phyloP scores from a whole-genome alignment of 768 basidiomycete genomes.

The Boletus huronensis region DNA sequence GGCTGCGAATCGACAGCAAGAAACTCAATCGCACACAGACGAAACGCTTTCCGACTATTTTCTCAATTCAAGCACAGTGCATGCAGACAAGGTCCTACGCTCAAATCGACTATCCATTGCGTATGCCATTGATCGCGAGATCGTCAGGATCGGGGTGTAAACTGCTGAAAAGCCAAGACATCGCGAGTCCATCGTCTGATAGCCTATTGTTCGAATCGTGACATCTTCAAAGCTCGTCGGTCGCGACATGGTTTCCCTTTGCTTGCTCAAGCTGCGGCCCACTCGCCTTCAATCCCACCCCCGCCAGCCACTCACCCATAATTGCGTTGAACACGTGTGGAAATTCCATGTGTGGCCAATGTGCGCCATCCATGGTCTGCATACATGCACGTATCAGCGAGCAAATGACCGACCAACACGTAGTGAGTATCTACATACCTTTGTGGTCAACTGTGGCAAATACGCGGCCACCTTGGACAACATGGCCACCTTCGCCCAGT shows the following conservation, averaged over 20 bases:
- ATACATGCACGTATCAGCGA: conserved; percentile 30
- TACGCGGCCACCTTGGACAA: conserved; percentile 27
- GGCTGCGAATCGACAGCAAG: neutral
- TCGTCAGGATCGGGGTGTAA: neutral
- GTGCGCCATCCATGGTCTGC: conserved; percentile 51
- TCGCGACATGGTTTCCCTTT: neutral
- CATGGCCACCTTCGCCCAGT: conserved; percentile 37
- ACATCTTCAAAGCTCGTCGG: conserved; percentile 20
- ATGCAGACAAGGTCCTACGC: neutral
- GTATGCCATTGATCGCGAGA: no score
- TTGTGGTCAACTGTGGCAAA: conserved; percentile 34
- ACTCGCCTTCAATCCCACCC: neutral
- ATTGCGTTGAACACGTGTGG: conserved; percentile 50
- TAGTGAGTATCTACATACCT: conserved; percentile 27
- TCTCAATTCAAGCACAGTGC: neutral
- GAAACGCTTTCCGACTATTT: neutral
- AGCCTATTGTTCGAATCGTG: neutral
- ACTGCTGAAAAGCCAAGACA: neutral
- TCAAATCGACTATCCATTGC: neutral
- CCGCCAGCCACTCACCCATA: conserved; percentile 50
- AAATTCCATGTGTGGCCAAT: conserved; percentile 68
- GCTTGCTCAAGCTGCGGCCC: neutral
- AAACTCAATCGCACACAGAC: neutral
- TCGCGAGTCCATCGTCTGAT: neutral
- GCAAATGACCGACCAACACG: conserved; percentile 23